These are phyloP conservation scores for Marasmius sp. DNA, from an alignment of 1,284 basidiomycete genomes.

Conservation along the genomic window DNA sequence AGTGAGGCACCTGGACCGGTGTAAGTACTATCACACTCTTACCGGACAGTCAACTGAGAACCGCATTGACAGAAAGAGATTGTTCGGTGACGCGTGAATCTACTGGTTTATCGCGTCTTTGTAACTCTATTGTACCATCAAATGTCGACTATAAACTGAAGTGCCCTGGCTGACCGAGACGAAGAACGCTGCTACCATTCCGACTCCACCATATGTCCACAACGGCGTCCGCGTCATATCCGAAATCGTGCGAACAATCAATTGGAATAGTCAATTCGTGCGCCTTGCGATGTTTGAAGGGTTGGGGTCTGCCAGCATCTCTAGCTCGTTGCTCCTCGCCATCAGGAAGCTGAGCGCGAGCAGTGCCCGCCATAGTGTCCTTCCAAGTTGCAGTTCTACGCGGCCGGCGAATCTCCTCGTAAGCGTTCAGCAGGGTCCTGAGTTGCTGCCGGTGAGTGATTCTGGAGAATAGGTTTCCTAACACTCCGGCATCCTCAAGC, in stretches of 20 bases:
- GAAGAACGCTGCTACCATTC: background rate
- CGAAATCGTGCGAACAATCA: constrained; percentile 33
- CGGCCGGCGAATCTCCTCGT: constrained; percentile 47
- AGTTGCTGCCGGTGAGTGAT: constrained; percentile 44
- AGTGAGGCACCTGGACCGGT: constrained; percentile 77
- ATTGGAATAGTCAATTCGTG: constrained; percentile 11
- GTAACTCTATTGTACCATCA: background rate
- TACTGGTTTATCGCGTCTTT: background rate
- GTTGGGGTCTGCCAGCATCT: background rate
- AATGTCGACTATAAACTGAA: background rate
- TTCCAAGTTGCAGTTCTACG: constrained; percentile 49
- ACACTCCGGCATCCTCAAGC: constrained; percentile 65
- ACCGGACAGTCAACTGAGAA: constrained; percentile 3
- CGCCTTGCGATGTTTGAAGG: constrained; percentile 12
- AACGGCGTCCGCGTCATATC: constrained; percentile 50
- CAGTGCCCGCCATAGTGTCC: constrained; percentile 48
- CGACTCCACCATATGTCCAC: constrained; percentile 48
- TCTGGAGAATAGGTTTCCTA: constrained; percentile 57
- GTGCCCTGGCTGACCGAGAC: background rate
- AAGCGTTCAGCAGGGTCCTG: constrained; percentile 46
- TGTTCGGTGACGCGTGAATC: constrained; percentile 53
- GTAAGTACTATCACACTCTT: constrained; percentile 51
- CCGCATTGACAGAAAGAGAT: constrained; percentile 47
- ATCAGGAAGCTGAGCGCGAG: constrained; percentile 55
- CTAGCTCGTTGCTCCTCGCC: constrained; percentile 46